Evolutionary conservation across 257 asterid species (phyloP).

Genomic region (Rhazya stricta): DNA sequence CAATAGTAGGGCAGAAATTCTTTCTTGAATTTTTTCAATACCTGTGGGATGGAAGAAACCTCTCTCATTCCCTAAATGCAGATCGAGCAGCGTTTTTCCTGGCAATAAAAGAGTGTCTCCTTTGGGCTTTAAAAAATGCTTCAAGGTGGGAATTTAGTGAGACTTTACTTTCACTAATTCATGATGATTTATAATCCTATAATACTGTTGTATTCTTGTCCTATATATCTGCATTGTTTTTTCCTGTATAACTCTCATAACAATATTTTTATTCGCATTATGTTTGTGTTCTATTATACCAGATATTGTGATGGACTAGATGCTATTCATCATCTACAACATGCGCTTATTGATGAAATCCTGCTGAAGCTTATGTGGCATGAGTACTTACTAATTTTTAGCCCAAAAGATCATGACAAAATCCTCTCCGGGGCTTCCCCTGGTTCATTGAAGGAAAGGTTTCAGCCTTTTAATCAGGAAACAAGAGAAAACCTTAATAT

Average conservation of each 20-base stretch:
- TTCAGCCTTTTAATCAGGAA: conserved; percentile 41
- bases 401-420: conserved; percentile 41
- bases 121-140: conserved; percentile 70
- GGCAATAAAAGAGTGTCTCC: conserved; percentile 72
- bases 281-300: conserved; percentile 25
- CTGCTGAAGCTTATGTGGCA: conserved; percentile 71
- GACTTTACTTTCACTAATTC: background rate
- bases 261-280: conserved; percentile 12
- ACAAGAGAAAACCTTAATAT: conserved; percentile 43
- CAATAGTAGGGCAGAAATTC: conserved; percentile 60
- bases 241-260: conserved; percentile 17
- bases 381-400: conserved; percentile 48
- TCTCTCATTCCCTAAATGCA: conserved; percentile 47
- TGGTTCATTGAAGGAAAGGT: conserved; percentile 30
- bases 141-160: conserved; percentile 51
- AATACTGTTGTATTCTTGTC: background rate
- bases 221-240: background rate
- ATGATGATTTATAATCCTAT: background rate
- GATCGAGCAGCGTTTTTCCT: conserved; percentile 62
- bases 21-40: conserved; percentile 68
- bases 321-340: conserved; percentile 38
- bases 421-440: conserved; percentile 25
- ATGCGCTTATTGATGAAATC: conserved; percentile 52
- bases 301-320: conserved; percentile 64
- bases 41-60: conserved; percentile 84